Base-by-base conservation (phyloP, 1,139 yeast genomes). In the Candida labiduridarum region DNA sequence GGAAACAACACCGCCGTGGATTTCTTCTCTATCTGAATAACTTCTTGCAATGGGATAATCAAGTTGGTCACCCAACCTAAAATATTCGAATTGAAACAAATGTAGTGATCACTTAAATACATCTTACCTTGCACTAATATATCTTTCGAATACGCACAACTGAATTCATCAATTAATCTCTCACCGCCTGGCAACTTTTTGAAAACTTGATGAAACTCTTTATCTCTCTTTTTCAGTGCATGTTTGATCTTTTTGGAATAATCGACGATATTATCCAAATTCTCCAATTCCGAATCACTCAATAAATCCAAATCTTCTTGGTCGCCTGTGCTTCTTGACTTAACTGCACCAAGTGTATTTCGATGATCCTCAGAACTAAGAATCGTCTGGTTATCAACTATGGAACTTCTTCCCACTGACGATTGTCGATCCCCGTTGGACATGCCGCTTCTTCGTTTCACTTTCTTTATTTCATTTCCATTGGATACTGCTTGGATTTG, bases 1-100 rank as follows among this genome's bases (percentile, higher is more conserved):
- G 91, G 92, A 54, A 87, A 85, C 22, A 87, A 71, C 2, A 83
- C 87, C 0, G 91, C 90, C 0, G 92, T 86, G 4, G 84, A 79
- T 59, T 82, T 83, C 65, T 87, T 87, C 59, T 85, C 91, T 42
- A 87, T 79, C 59, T 84, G 86, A 18, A 85, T 81, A 40, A 87
- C 84, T 58, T 87, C 91, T 53, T 79, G 83, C 47, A 87, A 72
- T 1, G 91, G 88, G 7, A 87, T 80, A n/a, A 78, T 65, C 29
- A 86, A 63, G 54, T 83, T 82, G 7, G 91, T 87, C 1, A 84
- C 85, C 82, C 89, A 83, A 0, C 94, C 94, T 49, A 87, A 69
- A 50, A 87, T 84, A 57, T 86, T 87, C 0, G 91, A 84, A 56
- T 85, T 85, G 68, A 87, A 87, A 55, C 88, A 82, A 14, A 87